phyloP scores from a whole-genome alignment of 2,329 filamentous ascomycete species.

The Rutstroemia sp. region DNA sequence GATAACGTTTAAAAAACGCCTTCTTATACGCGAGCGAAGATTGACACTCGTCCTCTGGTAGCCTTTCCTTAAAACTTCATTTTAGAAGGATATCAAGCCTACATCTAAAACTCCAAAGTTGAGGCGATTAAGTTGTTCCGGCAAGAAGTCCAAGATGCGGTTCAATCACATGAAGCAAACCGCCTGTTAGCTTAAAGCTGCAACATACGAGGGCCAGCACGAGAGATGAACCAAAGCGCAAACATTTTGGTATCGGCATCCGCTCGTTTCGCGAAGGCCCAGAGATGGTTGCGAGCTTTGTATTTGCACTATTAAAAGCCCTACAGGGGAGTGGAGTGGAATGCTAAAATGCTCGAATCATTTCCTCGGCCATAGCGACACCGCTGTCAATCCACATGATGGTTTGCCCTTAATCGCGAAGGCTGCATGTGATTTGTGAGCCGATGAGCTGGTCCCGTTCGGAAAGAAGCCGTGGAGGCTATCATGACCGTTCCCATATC shows the following conservation, averaged over 20 bases:
- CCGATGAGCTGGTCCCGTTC: conserved; percentile 37
- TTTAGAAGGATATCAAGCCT: conserved; percentile 35
- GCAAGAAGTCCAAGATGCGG: conserved; percentile 33
- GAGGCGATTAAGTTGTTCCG: conserved; percentile 36
- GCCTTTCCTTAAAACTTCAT: conserved; percentile 35
- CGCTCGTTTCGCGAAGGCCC: conserved; percentile 37
- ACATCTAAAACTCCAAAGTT: conserved; percentile 35
- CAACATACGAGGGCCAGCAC: conserved; percentile 34
- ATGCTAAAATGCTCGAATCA: conserved; percentile 38
- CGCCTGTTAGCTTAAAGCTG: conserved; percentile 33
- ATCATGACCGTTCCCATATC: conserved; percentile 40
- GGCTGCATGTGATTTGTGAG: conserved; percentile 31
- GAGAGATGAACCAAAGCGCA: conserved; percentile 37
- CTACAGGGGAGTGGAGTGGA: conserved; percentile 32
- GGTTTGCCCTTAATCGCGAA: conserved; percentile 35
- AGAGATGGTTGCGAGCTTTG: conserved; percentile 34
- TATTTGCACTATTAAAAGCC: conserved; percentile 33
- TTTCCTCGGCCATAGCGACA: conserved; percentile 39
- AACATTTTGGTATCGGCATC: conserved; percentile 37
- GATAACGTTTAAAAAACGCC: background rate
- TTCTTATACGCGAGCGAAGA: background rate
- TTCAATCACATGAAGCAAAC: conserved; percentile 33
- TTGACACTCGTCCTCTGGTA: conserved; percentile 12
- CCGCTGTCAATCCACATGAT: conserved; percentile 37
- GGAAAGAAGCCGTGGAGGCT: conserved; percentile 35